phyloP scores from a whole-genome alignment of 225 moss, liverwort and hornwort genomes.

The Marchantia paleacea region DNA sequence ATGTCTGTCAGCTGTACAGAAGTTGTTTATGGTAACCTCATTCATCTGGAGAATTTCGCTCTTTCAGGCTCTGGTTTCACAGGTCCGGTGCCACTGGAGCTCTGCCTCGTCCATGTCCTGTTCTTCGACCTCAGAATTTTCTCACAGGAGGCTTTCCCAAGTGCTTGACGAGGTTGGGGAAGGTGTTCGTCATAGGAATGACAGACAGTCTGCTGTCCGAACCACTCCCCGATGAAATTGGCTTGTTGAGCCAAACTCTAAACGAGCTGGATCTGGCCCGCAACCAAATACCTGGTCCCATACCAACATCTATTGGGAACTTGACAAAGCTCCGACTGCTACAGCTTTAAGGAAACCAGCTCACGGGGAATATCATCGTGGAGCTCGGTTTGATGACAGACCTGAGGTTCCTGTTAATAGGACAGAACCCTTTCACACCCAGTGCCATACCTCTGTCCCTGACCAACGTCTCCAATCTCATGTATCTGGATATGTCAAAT shows the following conservation, averaged over 20 bases:
- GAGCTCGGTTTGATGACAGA: too few relatives aligned
- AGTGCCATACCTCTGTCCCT: too few relatives aligned
- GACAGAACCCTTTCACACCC: too few relatives aligned
- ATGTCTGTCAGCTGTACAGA: too few relatives aligned
- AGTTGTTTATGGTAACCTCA: background rate
- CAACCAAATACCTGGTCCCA: background rate
- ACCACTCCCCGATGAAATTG: background rate
- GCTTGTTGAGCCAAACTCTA: background rate
- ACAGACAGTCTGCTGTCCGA: background rate
- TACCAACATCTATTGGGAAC: background rate
- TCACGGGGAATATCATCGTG: too few relatives aligned
- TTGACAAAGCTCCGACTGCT: too few relatives aligned
- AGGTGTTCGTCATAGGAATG: background rate
- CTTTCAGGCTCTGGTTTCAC: background rate
- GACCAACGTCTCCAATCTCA: too few relatives aligned
- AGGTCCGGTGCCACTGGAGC: background rate
- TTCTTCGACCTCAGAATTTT: background rate
- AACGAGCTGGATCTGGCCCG: too few relatives aligned
- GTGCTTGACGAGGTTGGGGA: background rate
- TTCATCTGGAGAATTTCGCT: background rate
- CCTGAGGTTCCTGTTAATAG: too few relatives aligned
- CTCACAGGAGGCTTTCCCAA: background rate
- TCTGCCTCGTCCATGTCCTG: slow-evolving; percentile 7
- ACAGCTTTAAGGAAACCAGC: too few relatives aligned
- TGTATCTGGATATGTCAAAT: too few relatives aligned